Percentiles rank a stretch among this genome's conserved stretches.
phyloP scores from a whole-genome alignment of 352 stramenopile species.

The Globisporangium paroecandrum region DNA sequence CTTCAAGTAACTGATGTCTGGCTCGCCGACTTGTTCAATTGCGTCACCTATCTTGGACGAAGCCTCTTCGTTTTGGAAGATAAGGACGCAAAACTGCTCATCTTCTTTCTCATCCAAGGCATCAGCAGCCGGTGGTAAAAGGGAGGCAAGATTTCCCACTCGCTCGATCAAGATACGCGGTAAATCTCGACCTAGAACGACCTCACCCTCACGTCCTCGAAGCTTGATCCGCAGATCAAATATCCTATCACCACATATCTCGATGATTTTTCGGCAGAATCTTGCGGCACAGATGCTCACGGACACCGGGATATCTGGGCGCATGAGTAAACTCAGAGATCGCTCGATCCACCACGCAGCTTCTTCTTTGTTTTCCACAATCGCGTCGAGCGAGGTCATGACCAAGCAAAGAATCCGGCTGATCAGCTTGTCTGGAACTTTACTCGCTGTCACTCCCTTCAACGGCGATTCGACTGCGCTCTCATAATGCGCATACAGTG shows the following conservation, averaged over 20 bases:
- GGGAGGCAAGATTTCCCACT: conserved; percentile 24
- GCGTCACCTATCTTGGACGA: conserved; percentile 43
- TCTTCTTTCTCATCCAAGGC: not conserved
- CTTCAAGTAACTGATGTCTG: conserved; percentile 36
- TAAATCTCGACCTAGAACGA: conserved; percentile 26
- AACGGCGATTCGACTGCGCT: not conserved
- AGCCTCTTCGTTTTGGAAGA: conserved; percentile 47
- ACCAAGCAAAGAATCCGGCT: conserved; percentile 12
- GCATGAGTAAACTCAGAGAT: conserved; percentile 10
- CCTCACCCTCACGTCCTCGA: not conserved
- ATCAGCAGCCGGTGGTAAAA: conserved; percentile 4
- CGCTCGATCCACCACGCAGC: conserved; percentile 16
- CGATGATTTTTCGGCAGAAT: conserved; percentile 14
- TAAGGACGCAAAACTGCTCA: conserved; percentile 35
- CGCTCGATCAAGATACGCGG: conserved; percentile 32
- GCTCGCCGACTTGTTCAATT: conserved; percentile 32
- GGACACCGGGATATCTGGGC: not conserved
- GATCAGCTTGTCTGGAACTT: conserved; percentile 4
- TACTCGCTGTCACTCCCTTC: not conserved
- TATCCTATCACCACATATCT: conserved; percentile 15
- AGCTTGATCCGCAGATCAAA: conserved; percentile 12
- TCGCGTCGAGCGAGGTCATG: conserved; percentile 8
- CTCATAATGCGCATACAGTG: conserved; percentile 13
- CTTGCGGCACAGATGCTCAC: conserved; percentile 12
- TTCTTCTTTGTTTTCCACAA: conserved; percentile 9